A percentile compares a stretch with the other conserved stretches of the same genome.
phyloP scores from a whole-genome alignment of 257 asterid species.

The Ehretia macrophylla region DNA sequence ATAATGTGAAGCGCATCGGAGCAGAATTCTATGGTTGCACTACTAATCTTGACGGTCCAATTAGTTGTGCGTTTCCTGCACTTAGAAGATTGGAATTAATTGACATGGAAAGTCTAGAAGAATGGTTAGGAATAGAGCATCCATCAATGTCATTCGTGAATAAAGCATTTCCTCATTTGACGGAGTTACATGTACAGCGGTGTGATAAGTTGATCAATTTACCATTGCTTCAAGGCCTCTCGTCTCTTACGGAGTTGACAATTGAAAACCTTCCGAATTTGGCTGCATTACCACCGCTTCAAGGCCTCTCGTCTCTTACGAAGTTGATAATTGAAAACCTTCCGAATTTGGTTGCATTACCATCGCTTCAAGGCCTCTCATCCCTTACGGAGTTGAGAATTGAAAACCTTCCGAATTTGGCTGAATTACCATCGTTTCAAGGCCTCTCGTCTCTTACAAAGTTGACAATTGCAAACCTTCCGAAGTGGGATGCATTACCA shows the following conservation, averaged over 20 bases:
- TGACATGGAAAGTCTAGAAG: background rate
- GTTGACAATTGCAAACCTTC: background rate
- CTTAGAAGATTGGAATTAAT: conserved; percentile 8
- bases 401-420: background rate
- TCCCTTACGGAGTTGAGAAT: background rate
- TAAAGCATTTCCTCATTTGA: background rate
- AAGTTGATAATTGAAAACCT: too few relatives aligned
- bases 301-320: background rate
- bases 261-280: background rate
- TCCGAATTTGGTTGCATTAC: background rate
- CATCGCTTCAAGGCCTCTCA: background rate
- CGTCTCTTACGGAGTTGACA: background rate
- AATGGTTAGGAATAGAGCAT: conserved; percentile 9
- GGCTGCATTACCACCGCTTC: background rate
- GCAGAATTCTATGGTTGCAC: conserved; percentile 12
- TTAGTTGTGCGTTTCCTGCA: conserved; percentile 8
- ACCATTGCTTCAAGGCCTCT: background rate
- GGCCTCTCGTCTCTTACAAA: background rate
- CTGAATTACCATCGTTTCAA: background rate
- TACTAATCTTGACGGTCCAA: background rate
- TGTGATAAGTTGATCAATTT: background rate
- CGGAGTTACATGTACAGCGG: background rate
- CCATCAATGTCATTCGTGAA: background rate
- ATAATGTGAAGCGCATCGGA: conserved; percentile 8
- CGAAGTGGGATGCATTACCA: background rate